These are phyloP conservation scores for Melocanna baccifera DNA, from an alignment of 176 grass and related monocot species.

Conservation along the genomic window DNA sequence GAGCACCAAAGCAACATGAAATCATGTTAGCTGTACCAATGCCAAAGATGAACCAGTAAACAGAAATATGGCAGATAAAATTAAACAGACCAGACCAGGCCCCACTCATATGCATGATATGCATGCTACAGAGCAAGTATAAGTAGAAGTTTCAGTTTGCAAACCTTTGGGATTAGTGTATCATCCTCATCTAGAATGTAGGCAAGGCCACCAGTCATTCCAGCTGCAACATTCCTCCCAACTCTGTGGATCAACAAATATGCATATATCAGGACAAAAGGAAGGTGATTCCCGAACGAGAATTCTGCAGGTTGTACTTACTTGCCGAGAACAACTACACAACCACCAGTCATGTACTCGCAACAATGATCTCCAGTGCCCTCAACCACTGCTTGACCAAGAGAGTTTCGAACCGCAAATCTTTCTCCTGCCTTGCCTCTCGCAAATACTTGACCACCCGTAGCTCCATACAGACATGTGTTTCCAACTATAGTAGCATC, in stretches of 20 bases:
- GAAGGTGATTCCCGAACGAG: not conserved
- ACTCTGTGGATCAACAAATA: conserved; percentile 56
- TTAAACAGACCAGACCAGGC: not conserved
- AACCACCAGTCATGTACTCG: conserved; percentile 99
- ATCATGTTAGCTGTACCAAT: not conserved
- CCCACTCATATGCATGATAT: not conserved
- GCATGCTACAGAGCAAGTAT: not conserved
- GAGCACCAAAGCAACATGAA: not conserved
- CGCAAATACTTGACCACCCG: conserved; percentile 93
- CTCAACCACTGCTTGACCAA: conserved; percentile 94
- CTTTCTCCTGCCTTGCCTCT: conserved; percentile 95
- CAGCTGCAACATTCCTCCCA: conserved; percentile 97
- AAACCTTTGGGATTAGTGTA: conserved; percentile 81
- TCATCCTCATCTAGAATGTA: conserved; percentile 99
- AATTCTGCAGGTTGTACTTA: conserved; percentile 43
- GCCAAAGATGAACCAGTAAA: not conserved
- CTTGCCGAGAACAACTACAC: conserved; percentile 98
- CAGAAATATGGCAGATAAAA: not conserved
- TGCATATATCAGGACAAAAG: conserved; percentile 20
- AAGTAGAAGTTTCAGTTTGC: conserved; percentile 23
- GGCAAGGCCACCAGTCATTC: conserved; percentile 98
- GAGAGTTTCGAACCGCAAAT: conserved; percentile 98
- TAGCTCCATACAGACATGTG: conserved; percentile 98
- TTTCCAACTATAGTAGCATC: conserved; percentile 98
- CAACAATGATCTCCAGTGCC: conserved; percentile 99